Evolutionary conservation across 2,329 filamentous ascomycete species (phyloP), one percentile per base, ranked within the genome.

Genomic region (Magnaporthiopsis rhizophila): DNA sequence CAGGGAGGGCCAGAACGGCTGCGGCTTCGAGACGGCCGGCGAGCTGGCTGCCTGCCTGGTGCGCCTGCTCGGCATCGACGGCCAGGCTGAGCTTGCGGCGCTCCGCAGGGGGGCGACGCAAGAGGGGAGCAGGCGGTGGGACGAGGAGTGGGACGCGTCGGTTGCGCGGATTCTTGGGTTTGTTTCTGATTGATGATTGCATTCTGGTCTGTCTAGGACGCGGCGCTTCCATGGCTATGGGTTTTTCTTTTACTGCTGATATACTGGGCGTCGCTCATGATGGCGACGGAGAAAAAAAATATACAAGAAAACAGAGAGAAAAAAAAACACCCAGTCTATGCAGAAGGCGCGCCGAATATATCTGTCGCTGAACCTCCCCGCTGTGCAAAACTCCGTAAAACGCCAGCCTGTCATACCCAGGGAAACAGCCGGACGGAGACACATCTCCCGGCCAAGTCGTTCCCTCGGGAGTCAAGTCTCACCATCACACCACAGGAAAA

Each of bases 61-160:
- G 21, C 79, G 87, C 26, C 75, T 98, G 24, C 87, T 97, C 64
- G 69, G 76, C 7, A 76, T 83, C 8, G 69, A 69, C 0, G 81
- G 81, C 0, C 78, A 77, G 11, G 72, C 74, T 7, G 81, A 90
- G 70, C 76, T 97, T 57, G 78, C 78, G 50, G 76, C 58, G 3
- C 74, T 97, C 69, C 89, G 86, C 70, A 72, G 79, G 57, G 92
- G 93, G 0, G 93, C 93, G 1, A 74, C 87, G 36, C 79, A 83
- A 67, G 93, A 98, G 74, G 91, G 91, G 50, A 80, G 80, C 58
- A 80, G 88, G 64, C 83, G 94, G 59, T 99, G 95, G 95, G 89
- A 96, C 70, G 89, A 92, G 69, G 92, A 97, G 73, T 99, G 95
- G 95, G 87, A 96, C 79, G 82, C 85, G 12, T 87, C 96, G 59